Conservation (phyloP, 164 flowering plant genomes). For the Liquidambar formosana region DNA sequence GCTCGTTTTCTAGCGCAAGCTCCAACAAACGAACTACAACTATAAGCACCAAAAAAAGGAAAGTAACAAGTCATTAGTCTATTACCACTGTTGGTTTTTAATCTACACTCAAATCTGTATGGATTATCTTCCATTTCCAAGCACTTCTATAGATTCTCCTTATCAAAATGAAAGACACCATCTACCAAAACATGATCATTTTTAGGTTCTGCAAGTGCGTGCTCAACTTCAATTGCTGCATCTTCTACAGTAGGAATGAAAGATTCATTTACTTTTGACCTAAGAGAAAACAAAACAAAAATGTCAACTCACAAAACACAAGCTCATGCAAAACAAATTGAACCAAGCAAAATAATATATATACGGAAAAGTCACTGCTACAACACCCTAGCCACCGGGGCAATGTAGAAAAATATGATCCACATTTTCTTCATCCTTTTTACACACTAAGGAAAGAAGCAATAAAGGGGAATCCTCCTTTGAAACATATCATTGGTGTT, state of each 20-base stretch:
- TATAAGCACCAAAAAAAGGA: background rate
- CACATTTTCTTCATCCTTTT: no score
- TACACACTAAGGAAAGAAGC: no score
- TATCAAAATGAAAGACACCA: constrained; percentile 34
- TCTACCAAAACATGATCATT: constrained; percentile 44
- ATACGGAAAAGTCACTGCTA: no score
- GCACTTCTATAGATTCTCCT: constrained; percentile 28
- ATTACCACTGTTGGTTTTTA: constrained; percentile 32
- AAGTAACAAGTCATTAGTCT: background rate
- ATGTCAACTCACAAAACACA: background rate
- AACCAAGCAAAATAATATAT: no score
- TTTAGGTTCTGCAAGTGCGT: constrained; percentile 62
- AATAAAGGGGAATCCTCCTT: no score
- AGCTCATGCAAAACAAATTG: no score
- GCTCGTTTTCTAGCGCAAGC: no score
- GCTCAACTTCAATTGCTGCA: constrained; percentile 49
- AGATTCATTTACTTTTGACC: constrained; percentile 45
- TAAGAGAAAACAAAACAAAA: constrained; percentile 9
- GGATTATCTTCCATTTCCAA: constrained; percentile 32
- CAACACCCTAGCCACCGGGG: no score
- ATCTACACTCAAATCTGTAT: constrained; percentile 25
- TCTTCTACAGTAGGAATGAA: constrained; percentile 43
- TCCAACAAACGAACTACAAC: no score
- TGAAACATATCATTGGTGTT: no score
- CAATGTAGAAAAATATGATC: no score